Base-by-base conservation (phyloP, 495 filamentous ascomycete species). In the Cudoniella acicularis region DNA sequence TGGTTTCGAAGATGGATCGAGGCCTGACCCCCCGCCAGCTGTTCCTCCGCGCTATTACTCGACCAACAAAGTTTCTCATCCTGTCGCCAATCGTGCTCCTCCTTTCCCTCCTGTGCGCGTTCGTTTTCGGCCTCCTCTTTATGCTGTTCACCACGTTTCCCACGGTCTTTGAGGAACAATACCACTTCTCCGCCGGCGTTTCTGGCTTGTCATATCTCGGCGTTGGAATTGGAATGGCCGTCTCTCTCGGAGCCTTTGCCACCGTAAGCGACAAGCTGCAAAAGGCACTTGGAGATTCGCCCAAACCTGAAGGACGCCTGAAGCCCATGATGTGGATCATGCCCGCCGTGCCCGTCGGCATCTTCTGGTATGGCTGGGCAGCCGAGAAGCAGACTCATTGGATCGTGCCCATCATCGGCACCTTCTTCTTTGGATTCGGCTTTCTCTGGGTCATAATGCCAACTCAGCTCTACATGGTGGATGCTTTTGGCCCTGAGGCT, bases 301-400 rank as follows among this genome's bases (percentile, higher is more conserved):
- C 82, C 0, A 67, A 66, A 1, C 87, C 88, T 0, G 88, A 92
- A 66, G 88, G 84, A 70, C 80, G 88, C n/a, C 75, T 87, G 0
- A 87, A 86, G 0, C 74, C 88, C 16, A 83, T 87, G 69, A 64
- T 75, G 30, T 72, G 81, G 3, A 82, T 79, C 2, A 77, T 81
- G 0, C 16, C 87, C 9, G 62, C 88, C 16, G 71, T 84, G 10
- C 86, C 87, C 0, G 59, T 76, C 3, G 88, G 87, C 0, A 67
- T 92, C 4, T 81, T 91, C 59, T 77, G 84, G 62, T 92, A 90
- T 70, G 87, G 84, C 48, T 91, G 87, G 87, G 77, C 79, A 0
- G 86, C 84, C 0, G 76, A 91, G 67, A 73, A 68, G 23, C 76
- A 78, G 40, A 69, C 72, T 2, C 85, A 87, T 66, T 91, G 87